These are phyloP conservation scores for Mrakia blollopis DNA, from an alignment of 768 basidiomycete species.

Conservation along the genomic window DNA sequence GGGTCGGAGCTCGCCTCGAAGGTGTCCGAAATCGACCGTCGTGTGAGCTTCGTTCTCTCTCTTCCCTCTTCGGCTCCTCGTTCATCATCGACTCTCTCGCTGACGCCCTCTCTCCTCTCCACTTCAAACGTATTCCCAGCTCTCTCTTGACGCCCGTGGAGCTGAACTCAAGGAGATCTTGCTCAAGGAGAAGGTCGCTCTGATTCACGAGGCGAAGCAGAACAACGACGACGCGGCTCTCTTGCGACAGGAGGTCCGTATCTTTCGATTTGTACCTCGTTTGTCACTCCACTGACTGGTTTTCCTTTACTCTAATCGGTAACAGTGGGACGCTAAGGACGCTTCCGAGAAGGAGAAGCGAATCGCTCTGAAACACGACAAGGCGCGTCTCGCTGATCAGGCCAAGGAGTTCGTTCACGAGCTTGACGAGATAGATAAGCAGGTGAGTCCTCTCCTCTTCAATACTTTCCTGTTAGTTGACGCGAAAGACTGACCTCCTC, in stretches of 20 bases:
- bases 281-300: not conserved
- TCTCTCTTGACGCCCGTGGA: not conserved
- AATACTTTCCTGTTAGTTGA: not conserved
- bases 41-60: not conserved
- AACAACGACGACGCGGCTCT: not conserved
- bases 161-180: not conserved
- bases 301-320: no score
- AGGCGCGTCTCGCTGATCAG: slow-evolving; percentile 1
- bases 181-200: not conserved
- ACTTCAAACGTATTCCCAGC: not conserved
- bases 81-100: not conserved
- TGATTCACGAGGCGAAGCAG: not conserved
- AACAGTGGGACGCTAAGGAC: not conserved
- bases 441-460: not conserved
- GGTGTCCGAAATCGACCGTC: slow-evolving; percentile 3
- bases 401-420: not conserved
- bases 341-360: not conserved
- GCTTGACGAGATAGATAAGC: slow-evolving; percentile 7
- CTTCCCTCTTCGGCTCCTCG: not conserved
- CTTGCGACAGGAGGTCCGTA: not conserved
- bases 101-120: not conserved
- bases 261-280: not conserved
- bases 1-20: not conserved
- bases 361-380: not conserved
- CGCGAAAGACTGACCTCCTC: not conserved